These are phyloP conservation scores for Peronospora farinosa DNA, from an alignment of 352 stramenopile species.

Conservation along the genomic window DNA sequence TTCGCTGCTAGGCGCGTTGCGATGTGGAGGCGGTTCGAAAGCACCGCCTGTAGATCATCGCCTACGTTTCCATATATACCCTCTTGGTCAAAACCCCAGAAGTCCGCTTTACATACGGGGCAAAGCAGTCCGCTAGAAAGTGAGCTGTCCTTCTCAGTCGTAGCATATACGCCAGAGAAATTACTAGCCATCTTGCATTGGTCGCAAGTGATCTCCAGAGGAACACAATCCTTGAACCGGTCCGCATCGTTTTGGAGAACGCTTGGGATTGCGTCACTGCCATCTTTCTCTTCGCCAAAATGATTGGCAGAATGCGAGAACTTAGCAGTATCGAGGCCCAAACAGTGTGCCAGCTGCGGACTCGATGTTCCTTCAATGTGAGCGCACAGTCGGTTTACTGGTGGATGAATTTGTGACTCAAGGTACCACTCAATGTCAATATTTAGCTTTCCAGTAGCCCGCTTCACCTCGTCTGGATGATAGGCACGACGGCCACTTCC, in stretches of 20 bases:
- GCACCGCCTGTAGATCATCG: conserved; percentile 60
- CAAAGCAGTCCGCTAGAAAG: conserved; percentile 57
- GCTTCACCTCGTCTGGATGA: conserved; percentile 82
- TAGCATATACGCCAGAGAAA: conserved; percentile 71
- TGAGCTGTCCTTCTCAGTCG: conserved; percentile 28
- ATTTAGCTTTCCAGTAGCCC: conserved; percentile 72
- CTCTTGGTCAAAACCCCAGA: conserved; percentile 79
- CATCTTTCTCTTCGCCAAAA: conserved; percentile 81
- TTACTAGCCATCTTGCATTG: conserved; percentile 53
- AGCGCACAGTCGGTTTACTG: conserved; percentile 96
- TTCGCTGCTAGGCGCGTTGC: conserved; percentile 73
- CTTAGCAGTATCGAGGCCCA: conserved; percentile 94
- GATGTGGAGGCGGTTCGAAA: conserved; percentile 83
- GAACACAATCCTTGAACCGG: conserved; percentile 82
- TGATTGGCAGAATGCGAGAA: conserved; percentile 85
- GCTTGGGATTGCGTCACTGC: conserved; percentile 80
- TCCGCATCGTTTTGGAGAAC: conserved; percentile 84
- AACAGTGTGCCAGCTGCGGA: conserved; percentile 90
- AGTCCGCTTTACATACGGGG: conserved; percentile 64
- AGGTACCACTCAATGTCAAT: conserved; percentile 98
- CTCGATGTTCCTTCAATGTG: conserved; percentile 97
- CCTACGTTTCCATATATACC: conserved; percentile 67
- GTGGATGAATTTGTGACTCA: conserved; percentile 93
- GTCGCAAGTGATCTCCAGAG: conserved; percentile 69
- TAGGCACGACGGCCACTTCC: conserved; percentile 69